phyloP scores from a whole-genome alignment of 768 basidiomycete species.

The Lactifluus volemus region DNA sequence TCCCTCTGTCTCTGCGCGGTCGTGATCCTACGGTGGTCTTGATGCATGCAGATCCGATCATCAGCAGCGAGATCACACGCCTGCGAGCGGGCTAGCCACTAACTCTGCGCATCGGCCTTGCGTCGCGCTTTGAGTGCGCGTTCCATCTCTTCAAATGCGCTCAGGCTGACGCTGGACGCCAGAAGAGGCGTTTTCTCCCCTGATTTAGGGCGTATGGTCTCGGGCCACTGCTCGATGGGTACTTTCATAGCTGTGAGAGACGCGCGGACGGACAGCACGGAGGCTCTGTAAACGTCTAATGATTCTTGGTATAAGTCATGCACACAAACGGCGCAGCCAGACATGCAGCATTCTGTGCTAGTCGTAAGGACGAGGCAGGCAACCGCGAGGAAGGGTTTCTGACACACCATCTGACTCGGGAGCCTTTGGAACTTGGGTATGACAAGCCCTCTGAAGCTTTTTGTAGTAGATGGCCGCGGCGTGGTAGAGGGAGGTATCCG shows the following conservation, averaged over 20 bases:
- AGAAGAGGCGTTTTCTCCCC: constrained; percentile 21
- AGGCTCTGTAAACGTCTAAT: constrained; percentile 49
- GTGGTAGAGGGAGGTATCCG: constrained; percentile 2
- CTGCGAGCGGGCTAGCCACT: constrained; percentile 1
- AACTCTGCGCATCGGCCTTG: constrained; percentile 16
- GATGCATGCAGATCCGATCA: background rate
- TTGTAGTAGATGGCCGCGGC: constrained; percentile 3
- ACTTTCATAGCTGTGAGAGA: constrained; percentile 41
- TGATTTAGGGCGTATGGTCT: constrained; percentile 30
- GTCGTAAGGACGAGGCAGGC: background rate
- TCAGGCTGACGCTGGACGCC: constrained; percentile 31
- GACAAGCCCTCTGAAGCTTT: constrained; percentile 42
- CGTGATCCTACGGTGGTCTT: background rate
- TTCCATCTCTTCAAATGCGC: constrained; percentile 70
- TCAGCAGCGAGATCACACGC: constrained; percentile 12
- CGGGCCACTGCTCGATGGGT: constrained; percentile 60
- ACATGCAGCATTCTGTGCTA: constrained; percentile 83
- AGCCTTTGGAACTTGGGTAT: constrained; percentile 53
- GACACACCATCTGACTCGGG: constrained; percentile 60
- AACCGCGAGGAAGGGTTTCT: background rate
- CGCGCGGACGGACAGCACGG: constrained; percentile 40
- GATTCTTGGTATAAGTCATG: constrained; percentile 83
- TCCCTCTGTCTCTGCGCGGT: background rate
- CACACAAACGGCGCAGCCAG: constrained; percentile 86
- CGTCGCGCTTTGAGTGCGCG: constrained; percentile 43